These are phyloP conservation scores for Candida methanosorbosa DNA, from an alignment of 805 yeast species.

Conservation along the genomic window DNA sequence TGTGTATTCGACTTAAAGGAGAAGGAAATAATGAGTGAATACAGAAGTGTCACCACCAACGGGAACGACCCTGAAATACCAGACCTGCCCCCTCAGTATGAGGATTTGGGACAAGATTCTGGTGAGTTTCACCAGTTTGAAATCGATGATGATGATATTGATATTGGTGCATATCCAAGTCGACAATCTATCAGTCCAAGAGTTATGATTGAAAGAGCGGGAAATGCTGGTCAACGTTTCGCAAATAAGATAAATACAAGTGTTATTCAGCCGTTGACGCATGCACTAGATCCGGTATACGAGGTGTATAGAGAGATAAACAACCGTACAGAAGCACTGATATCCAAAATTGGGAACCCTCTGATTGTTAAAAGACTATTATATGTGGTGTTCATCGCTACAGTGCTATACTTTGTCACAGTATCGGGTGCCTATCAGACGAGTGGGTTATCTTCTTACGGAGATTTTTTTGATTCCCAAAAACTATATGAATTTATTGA, in stretches of 20 bases:
- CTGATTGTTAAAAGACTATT: conserved; percentile 69
- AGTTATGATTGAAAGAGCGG: conserved; percentile 26
- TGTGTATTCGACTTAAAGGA: too few relatives aligned
- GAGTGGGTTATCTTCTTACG: conserved; percentile 28
- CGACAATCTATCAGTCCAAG: conserved; percentile 9
- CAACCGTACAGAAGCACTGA: conserved; percentile 42
- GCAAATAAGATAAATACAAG: conserved; percentile 28
- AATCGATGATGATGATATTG: conserved; percentile 27
- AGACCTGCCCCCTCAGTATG: conserved; percentile 19
- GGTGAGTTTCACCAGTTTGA: conserved; percentile 31
- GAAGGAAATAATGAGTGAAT: neutral
- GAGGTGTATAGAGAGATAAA: conserved; percentile 34
- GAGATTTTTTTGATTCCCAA: conserved; percentile 56
- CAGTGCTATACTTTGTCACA: conserved; percentile 47
- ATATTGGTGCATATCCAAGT: conserved; percentile 1
- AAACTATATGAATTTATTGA: conserved; percentile 41
- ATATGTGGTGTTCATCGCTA: conserved; percentile 60
- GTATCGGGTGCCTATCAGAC: conserved; percentile 46
- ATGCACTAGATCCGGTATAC: conserved; percentile 42
- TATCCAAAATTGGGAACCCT: conserved; percentile 77
- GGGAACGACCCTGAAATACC: conserved; percentile 4
- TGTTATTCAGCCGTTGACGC: conserved; percentile 34
- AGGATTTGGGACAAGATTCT: conserved; percentile 1
- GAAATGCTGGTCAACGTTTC: conserved; percentile 24
- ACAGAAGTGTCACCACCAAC: conserved; percentile 6